Percentiles rank a stretch among this genome's conserved stretches.
Conservation (phyloP, 345 rosid species). For the Acer saccharum region DNA sequence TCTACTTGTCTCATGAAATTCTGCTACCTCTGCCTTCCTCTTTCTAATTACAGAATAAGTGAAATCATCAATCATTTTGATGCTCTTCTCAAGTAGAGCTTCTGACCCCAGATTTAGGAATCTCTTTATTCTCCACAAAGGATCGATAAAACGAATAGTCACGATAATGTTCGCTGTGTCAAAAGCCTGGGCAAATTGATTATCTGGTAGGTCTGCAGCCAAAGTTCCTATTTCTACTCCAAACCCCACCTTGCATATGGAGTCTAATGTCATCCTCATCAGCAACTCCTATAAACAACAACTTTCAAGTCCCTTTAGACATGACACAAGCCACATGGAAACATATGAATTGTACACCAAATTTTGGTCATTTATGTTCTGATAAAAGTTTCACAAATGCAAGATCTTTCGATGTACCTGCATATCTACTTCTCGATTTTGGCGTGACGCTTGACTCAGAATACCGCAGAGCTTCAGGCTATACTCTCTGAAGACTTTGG, state of each 20-base stretch:
- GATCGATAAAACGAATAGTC: conserved; percentile 87
- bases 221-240: conserved; percentile 91
- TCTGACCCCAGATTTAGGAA: conserved; percentile 79
- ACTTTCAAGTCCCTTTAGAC: neutral
- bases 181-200: conserved; percentile 77
- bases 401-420: conserved; percentile 46
- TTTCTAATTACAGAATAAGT: conserved; percentile 73
- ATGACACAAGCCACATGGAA: neutral
- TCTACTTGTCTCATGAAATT: conserved; percentile 30
- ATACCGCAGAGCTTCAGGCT: conserved; percentile 76
- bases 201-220: conserved; percentile 70
- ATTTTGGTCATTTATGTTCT: neutral
- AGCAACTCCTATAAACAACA: conserved; percentile 53
- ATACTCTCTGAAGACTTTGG: conserved; percentile 79
- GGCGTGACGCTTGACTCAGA: conserved; percentile 55
- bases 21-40: conserved; percentile 70
- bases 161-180: conserved; percentile 82
- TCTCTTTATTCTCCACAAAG: conserved; percentile 81
- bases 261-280: conserved; percentile 95
- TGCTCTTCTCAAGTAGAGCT: conserved; percentile 82
- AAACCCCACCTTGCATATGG: conserved; percentile 94
- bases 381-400: neutral
- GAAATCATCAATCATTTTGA: conserved; percentile 70
- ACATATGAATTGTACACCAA: neutral
- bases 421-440: conserved; percentile 68